Evolutionary conservation across 306 rosid genomes (phyloP).

Genomic region (Cicer yamashitae): DNA sequence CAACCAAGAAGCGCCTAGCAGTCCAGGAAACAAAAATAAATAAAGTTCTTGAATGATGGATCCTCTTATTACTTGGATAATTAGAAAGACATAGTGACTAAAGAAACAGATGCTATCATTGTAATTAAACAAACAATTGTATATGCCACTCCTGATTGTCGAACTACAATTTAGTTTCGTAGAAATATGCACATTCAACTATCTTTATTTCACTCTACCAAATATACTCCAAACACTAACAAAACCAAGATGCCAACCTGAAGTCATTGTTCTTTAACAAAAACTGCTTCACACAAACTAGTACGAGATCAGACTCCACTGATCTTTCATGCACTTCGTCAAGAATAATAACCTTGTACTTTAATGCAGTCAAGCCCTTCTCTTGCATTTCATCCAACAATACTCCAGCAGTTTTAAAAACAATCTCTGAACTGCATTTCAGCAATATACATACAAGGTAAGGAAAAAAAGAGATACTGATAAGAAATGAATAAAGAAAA

Average conservation of each 20-base stretch:
- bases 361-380: constrained; percentile 70
- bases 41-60: background rate
- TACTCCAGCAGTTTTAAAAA: constrained; percentile 94
- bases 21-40: constrained; percentile 15
- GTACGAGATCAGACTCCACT: constrained; percentile 90
- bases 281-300: constrained; percentile 86
- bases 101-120: constrained; percentile 12
- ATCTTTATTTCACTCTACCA: constrained; percentile 7
- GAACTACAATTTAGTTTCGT: constrained; percentile 2
- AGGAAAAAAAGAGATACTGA: background rate
- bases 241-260: constrained; percentile 61
- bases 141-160: constrained; percentile 17
- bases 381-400: constrained; percentile 87
- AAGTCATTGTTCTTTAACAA: constrained; percentile 70
- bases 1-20: constrained; percentile 23
- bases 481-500: constrained; percentile 22
- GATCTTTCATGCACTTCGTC: constrained; percentile 99
- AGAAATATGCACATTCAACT: constrained; percentile 31
- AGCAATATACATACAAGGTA: constrained; percentile 32
- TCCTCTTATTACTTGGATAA: constrained; percentile 4
- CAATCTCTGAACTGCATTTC: constrained; percentile 66
- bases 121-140: constrained; percentile 22
- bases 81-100: constrained; percentile 18
- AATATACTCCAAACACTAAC: constrained; percentile 10
- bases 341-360: constrained; percentile 85